Base-by-base conservation (phyloP, 75 land plant genomes). In the Selaginella moellendorffii region DNA sequence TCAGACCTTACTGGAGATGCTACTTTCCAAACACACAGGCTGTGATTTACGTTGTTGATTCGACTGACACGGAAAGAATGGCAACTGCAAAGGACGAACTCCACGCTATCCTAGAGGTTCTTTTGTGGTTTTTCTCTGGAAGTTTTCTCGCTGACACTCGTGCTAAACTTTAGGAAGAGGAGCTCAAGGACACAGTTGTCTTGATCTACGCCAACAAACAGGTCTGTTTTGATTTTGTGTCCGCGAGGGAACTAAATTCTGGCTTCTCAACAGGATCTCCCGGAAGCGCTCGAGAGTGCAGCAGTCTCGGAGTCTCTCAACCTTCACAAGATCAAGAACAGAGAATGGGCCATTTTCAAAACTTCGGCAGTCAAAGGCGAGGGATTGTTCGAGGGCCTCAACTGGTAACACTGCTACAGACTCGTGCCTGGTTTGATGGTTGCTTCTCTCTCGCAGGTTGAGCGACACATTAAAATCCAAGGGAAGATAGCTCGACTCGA, bases 11-110 rank as follows among this genome's bases (percentile, higher is more conserved):
- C 65, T 92, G 97, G 97, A 79, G 96, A 66, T 88, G 96, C 65
- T 92, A 92, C 63, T 92, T 88, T 69, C 97, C 97, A 65, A 92
- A 88, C 66, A 85, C 97, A n/a, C 97, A 92, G 69, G 97, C 97
- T 28, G 85, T 92, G 52, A 92, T 92, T 52, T 92, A 92, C 75
- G 97, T 89, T 62, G 87, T 92, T n/a, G 97, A 92, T 72, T 92
- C 97, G 28, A 92, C 88, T 75, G 97, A 92, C 65, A 85, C 85
- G 21, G 96, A 92, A 28, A 79, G 97, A 64, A 70, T 92, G 74
- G 85, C 77, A 24, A 80, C 79, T 59, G 90, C 97, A 1, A 89
- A 85, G 63, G 97, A 92, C 0, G 97, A 92, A 67, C 85, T 92
- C 77, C 96, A 89, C 78, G 84, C 96, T 10, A 92, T 92, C 54